phyloP scores from a whole-genome alignment of 768 basidiomycete genomes.

The Leccinum rimulosum region DNA sequence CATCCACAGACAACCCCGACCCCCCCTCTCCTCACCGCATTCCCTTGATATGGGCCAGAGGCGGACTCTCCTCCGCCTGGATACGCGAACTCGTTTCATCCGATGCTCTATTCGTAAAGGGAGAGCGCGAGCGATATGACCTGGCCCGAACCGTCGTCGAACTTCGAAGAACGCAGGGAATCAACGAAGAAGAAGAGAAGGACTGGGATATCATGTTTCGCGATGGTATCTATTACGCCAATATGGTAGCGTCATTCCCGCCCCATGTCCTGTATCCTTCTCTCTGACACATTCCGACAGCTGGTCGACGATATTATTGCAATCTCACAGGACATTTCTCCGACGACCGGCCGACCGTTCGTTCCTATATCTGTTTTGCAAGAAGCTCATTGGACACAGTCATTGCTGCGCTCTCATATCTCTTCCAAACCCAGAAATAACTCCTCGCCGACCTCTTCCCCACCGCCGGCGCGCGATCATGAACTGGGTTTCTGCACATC shows the following conservation, averaged over 20 bases:
- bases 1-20: constrained; percentile 16
- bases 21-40: constrained; percentile 19
- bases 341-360: constrained; percentile 63
- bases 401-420: constrained; percentile 60
- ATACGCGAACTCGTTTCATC: constrained; percentile 70
- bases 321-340: constrained; percentile 74
- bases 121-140: constrained; percentile 78
- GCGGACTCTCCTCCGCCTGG: constrained; percentile 74
- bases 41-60: constrained; percentile 69
- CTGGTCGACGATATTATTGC: constrained; percentile 73
- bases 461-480: constrained; percentile 43
- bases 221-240: constrained; percentile 78
- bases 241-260: constrained; percentile 58
- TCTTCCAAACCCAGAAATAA: constrained; percentile 35
- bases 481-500: constrained; percentile 65
- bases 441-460: constrained; percentile 35
- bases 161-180: constrained; percentile 55
- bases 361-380: constrained; percentile 69
- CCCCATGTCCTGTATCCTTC: neutral
- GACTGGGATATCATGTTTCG: constrained; percentile 71
- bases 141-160: constrained; percentile 76
- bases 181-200: constrained; percentile 60
- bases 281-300: constrained; percentile 37
- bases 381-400: constrained; percentile 76
- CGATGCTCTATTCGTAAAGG: constrained; percentile 75